phyloP scores from a whole-genome alignment of 2,329 filamentous ascomycete species.

The Apiospora arundinis region DNA sequence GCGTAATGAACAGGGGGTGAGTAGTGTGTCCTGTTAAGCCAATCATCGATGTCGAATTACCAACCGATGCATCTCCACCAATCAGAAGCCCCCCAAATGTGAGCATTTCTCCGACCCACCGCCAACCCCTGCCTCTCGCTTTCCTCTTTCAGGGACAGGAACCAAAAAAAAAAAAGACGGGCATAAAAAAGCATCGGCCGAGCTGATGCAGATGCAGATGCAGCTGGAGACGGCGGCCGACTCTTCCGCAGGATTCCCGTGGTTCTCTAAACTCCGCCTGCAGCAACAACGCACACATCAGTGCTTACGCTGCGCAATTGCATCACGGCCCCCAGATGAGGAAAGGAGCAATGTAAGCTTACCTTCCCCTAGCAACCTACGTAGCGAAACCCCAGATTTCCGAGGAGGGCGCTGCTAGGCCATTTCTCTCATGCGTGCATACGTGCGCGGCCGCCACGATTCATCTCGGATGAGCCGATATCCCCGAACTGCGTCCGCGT shows the following conservation, averaged over 20 bases:
- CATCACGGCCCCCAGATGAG: neutral
- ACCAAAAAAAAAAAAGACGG: neutral
- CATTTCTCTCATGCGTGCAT: no score
- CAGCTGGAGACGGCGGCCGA: neutral
- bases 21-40: neutral
- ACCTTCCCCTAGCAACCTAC: neutral
- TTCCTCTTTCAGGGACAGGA: neutral
- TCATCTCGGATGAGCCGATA: neutral
- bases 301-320: neutral
- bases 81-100: neutral
- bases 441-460: neutral
- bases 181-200: neutral
- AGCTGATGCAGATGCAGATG: no score
- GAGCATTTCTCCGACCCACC: neutral
- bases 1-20: neutral
- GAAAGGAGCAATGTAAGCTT: neutral
- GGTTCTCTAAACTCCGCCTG: neutral
- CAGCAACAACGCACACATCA: neutral
- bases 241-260: neutral
- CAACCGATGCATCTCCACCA: neutral
- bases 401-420: no score
- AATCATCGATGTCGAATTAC: constrained; percentile 9
- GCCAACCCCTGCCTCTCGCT: neutral
- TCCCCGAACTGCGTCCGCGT: neutral
- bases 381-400: neutral